A percentile compares a stretch with the other conserved stretches of the same genome.
Evolutionary conservation across 2,329 filamentous ascomycete species (phyloP).

Genomic region (Cercospora zeina): DNA sequence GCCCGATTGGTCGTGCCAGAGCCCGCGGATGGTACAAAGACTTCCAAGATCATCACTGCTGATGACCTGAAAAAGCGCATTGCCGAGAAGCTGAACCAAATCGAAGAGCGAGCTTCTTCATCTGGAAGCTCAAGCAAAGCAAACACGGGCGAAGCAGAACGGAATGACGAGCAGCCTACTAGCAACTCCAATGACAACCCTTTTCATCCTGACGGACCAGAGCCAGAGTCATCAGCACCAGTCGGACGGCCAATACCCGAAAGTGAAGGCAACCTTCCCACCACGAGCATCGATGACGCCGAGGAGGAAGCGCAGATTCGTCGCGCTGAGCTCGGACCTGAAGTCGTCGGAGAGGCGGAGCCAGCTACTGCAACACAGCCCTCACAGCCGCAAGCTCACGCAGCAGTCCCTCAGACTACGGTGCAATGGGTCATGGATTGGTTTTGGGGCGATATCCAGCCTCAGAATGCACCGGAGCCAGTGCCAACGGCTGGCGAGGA

Average conservation of each 20-base stretch:
- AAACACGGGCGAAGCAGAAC: neutral
- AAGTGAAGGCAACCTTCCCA: neutral
- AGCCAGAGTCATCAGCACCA: conserved; percentile 4
- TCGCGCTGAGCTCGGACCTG: conserved; percentile 13
- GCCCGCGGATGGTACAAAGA: conserved; percentile 25
- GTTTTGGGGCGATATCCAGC: conserved; percentile 51
- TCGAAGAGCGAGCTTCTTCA: neutral
- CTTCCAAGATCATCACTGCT: conserved; percentile 12
- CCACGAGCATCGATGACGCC: neutral
- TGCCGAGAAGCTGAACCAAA: neutral
- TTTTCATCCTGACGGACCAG: conserved; percentile 27
- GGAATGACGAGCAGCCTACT: neutral
- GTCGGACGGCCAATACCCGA: neutral
- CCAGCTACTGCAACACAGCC: neutral
- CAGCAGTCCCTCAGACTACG: neutral
- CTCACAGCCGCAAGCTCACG: neutral
- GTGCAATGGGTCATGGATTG: conserved; percentile 46
- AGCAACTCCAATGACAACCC: conserved; percentile 14
- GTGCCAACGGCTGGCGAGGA: conserved; percentile 58
- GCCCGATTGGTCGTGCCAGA: conserved; percentile 33
- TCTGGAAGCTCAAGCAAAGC: neutral
- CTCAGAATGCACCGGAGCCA: conserved; percentile 27
- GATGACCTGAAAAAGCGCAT: conserved; percentile 15
- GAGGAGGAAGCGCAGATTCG: conserved; percentile 9
- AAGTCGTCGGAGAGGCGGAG: conserved; percentile 6